Evolutionary conservation across 2,329 filamentous ascomycete species (phyloP), one percentile per base, ranked within the genome.

Genomic region (Nothopassalora personata): DNA sequence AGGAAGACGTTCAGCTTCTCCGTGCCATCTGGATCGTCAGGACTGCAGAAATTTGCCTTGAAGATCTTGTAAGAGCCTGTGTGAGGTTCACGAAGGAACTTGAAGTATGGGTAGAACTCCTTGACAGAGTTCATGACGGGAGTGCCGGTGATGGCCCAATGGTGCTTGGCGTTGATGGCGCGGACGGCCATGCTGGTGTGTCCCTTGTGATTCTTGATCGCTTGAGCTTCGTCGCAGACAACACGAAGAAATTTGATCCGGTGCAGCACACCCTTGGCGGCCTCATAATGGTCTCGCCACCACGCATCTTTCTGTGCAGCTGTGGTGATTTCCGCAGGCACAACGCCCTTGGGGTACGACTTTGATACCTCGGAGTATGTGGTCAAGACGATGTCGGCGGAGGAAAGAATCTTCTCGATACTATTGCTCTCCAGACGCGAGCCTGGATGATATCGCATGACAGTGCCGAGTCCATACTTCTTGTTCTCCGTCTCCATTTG

Each of bases 181-280:
- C 76, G 74, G 60, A 77, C 81, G 3, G 79, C 79, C 36, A 79
- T 67, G 0, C 75, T 77, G 0, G 77, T 81, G 4, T 71, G 68
- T 1, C 68, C 64, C 0, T 57, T 57, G 5, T 76, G 70, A 31
- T 83, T 85, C 83, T 97, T 97, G 85, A 99, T 97, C 64, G 92
- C 92, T 72, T 97, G 94, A 1, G 94, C 94, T 75, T 99, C 93
- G 68, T 99, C 93, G 31, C 97, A 84, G 73, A 99, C 76, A 3
- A 86, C 60, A 1, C 84, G 72, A 45, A 81, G 77, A 73, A 78
- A 84, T 0, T 73, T 68, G 3, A 77, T 64, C 1, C 58, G 52
- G 60, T 79, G 77, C 1, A 80, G 65, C 5, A 68, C 52, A 0
- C 75, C 77, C 3, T 76, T 67, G 0, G 73, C 51, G 0, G 67